These are phyloP conservation scores for Paraleonurus japonicus DNA, from an alignment of 257 asterid genomes.

Conservation along the genomic window DNA sequence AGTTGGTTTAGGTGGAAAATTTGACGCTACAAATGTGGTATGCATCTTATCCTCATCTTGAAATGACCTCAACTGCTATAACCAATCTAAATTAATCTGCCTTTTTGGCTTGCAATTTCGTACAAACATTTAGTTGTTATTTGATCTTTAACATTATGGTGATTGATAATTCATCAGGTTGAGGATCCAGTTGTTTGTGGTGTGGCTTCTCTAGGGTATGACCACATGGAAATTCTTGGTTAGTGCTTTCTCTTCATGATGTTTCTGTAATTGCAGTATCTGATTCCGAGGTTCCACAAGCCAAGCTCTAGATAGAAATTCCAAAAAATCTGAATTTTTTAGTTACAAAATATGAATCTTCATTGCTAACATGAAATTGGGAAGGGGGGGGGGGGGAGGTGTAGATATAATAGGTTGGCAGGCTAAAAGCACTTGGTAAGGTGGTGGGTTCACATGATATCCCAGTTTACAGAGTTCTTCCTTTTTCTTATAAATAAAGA, in stretches of 20 bases:
- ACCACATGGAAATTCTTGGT: conserved; percentile 99
- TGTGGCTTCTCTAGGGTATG: conserved; percentile 86
- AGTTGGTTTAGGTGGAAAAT: conserved; percentile 96
- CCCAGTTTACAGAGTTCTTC: not conserved
- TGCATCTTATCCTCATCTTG: conserved; percentile 25
- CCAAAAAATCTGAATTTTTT: conserved; percentile 16
- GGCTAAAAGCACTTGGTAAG: too few species aligned
- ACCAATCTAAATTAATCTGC: conserved; percentile 4
- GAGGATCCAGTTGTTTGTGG: conserved; percentile 84
- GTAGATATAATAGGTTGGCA: too few species aligned
- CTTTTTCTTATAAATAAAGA: conserved; percentile 3
- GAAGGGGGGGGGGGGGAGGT: too few species aligned
- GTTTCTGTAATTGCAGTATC: conserved; percentile 28
- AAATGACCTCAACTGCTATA: not conserved
- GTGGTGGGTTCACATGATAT: not conserved
- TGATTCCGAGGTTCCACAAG: conserved; percentile 9
- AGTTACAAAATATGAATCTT: not conserved
- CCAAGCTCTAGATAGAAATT: conserved; percentile 7
- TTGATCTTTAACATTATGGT: conserved; percentile 32
- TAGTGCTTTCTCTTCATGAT: conserved; percentile 55
- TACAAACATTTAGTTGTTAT: not conserved
- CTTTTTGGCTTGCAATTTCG: conserved; percentile 18
- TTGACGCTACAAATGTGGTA: conserved; percentile 99
- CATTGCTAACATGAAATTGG: too few species aligned
- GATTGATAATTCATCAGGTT: conserved; percentile 50